Conservation (phyloP, 1,284 basidiomycete species). For the Stygiomarasmius scandens region DNA sequence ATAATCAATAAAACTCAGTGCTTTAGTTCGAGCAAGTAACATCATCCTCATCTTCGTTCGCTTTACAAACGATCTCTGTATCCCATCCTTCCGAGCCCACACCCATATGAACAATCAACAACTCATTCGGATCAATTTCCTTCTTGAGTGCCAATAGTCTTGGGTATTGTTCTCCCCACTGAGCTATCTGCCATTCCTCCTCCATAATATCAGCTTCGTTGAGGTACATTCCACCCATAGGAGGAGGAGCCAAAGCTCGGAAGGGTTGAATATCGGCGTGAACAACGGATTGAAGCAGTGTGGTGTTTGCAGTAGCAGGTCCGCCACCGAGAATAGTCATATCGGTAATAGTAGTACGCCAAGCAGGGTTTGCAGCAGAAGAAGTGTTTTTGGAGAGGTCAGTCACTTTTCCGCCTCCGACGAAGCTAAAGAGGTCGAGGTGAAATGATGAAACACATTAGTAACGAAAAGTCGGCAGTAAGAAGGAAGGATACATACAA, state of each 20-base stretch:
- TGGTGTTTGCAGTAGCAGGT: neutral
- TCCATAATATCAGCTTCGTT: slow-evolving; percentile 12
- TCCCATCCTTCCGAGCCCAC: slow-evolving; percentile 15
- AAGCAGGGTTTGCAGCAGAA: slow-evolving; percentile 11
- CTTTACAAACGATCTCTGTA: slow-evolving; percentile 3
- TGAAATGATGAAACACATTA: neutral
- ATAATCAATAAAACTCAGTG: too few relatives aligned
- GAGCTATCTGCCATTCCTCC: slow-evolving; percentile 7
- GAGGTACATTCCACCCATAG: slow-evolving; percentile 9
- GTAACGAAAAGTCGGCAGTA: neutral
- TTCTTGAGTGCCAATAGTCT: slow-evolving; percentile 10
- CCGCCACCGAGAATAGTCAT: slow-evolving; percentile 2
- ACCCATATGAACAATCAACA: slow-evolving; percentile 12
- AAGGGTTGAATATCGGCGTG: slow-evolving; percentile 6
- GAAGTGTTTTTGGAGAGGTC: neutral
- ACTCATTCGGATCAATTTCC: slow-evolving; percentile 8
- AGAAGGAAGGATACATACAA: slow-evolving; percentile 4
- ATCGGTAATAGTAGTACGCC: slow-evolving; percentile 6
- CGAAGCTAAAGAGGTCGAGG: slow-evolving; percentile 1
- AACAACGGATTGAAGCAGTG: neutral
- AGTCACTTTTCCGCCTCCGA: slow-evolving; percentile 10
- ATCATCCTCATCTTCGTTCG: neutral
- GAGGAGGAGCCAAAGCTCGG: slow-evolving; percentile 5
- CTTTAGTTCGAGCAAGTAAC: too few relatives aligned
- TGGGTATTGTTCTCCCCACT: slow-evolving; percentile 9